Conservation (phyloP, 2,329 filamentous ascomycete genomes). For the Emergomyces pasteurianus region DNA sequence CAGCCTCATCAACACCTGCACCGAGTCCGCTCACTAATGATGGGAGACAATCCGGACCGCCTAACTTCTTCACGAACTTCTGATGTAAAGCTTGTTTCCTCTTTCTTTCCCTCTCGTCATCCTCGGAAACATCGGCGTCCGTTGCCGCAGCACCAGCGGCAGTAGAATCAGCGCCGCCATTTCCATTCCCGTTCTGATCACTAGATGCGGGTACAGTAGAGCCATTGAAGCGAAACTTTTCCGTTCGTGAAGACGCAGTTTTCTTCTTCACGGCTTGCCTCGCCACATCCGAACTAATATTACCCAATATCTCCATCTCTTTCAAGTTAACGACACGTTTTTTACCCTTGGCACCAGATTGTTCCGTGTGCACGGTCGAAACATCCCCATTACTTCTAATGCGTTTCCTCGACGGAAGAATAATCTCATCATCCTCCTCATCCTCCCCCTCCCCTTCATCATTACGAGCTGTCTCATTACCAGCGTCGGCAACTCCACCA, state of each 20-base stretch:
- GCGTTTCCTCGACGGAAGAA: slow-evolving; percentile 31
- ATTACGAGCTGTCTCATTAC: slow-evolving; percentile 5
- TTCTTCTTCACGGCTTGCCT: slow-evolving; percentile 15
- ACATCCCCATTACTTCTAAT: slow-evolving; percentile 19
- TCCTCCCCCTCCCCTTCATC: slow-evolving; percentile 25
- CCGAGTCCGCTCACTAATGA: slow-evolving; percentile 48
- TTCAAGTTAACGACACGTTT: background rate
- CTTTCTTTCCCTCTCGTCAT: slow-evolving; percentile 42
- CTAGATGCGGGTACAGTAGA: slow-evolving; percentile 23
- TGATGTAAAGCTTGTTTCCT: slow-evolving; percentile 62
- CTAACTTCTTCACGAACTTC: slow-evolving; percentile 82
- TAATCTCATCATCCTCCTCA: slow-evolving; percentile 27
- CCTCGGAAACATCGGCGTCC: slow-evolving; percentile 19
- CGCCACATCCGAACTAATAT: slow-evolving; percentile 1
- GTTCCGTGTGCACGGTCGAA: slow-evolving; percentile 4
- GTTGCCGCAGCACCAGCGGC: background rate
- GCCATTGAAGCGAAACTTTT: slow-evolving; percentile 48
- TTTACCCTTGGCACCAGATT: background rate
- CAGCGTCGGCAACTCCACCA: background rate
- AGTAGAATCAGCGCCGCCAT: slow-evolving; percentile 20
- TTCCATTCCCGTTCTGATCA: slow-evolving; percentile 20
- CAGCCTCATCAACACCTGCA: slow-evolving; percentile 43
- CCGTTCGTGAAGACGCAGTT: slow-evolving; percentile 39
- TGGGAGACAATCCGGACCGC: slow-evolving; percentile 67
- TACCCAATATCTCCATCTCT: slow-evolving; percentile 9